Percentiles rank a stretch among this genome's conserved stretches.
phyloP scores from a whole-genome alignment of 805 yeast species.

The Candida sphagnicola region DNA sequence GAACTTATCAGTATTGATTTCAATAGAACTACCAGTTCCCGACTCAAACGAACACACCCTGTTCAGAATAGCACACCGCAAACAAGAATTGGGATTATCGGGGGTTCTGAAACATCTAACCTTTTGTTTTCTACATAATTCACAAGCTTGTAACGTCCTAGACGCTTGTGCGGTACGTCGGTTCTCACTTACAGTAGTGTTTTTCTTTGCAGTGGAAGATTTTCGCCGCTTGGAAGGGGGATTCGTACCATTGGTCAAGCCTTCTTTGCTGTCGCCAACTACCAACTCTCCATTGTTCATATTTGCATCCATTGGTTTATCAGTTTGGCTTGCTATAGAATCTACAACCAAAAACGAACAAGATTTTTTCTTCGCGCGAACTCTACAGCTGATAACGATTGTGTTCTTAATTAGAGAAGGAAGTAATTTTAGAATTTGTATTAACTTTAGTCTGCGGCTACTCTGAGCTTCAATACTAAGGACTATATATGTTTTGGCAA shows the following conservation, averaged over 20 bases:
- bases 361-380: too few relatives aligned
- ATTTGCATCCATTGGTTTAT: too few relatives aligned
- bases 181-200: slow-evolving; percentile 6
- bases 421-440: too few relatives aligned
- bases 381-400: too few relatives aligned
- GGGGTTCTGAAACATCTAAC: slow-evolving; percentile 60
- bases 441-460: too few relatives aligned
- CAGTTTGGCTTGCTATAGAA: too few relatives aligned
- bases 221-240: not conserved
- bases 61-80: slow-evolving; percentile 54
- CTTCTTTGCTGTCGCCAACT: too few relatives aligned
- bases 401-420: too few relatives aligned
- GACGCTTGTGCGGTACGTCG: slow-evolving; percentile 25
- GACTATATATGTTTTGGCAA: too few relatives aligned
- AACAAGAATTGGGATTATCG: slow-evolving; percentile 43
- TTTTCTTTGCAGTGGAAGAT: not conserved
- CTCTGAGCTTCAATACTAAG: too few relatives aligned
- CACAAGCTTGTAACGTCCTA: slow-evolving; percentile 53
- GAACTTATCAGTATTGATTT: not conserved
- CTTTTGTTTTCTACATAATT: slow-evolving; percentile 51
- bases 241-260: not conserved
- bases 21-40: not conserved
- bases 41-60: slow-evolving; percentile 50
- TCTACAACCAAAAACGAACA: too few relatives aligned
- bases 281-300: too few relatives aligned